Evolutionary conservation across 1,284 basidiomycete genomes (phyloP).

Genomic region (Cryptococcus hybrid): DNA sequence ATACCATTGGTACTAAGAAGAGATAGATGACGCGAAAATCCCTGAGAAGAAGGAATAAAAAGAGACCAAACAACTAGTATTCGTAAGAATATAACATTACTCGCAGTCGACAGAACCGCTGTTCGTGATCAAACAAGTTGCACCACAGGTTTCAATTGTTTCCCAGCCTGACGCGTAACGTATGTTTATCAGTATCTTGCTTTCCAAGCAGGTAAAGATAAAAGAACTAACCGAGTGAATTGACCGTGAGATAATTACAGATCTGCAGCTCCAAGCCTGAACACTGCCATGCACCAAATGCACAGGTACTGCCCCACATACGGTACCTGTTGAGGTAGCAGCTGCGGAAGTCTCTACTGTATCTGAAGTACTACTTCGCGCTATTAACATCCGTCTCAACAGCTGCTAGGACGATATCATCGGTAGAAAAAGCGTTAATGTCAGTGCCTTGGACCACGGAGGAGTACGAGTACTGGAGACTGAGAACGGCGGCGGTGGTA

Average conservation of each 20-base stretch:
- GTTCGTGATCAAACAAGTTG: slow-evolving; percentile 8
- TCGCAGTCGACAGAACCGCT: slow-evolving; percentile 18
- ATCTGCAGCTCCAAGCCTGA: slow-evolving; percentile 23
- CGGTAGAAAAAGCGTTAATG: too few relatives aligned
- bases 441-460: too few relatives aligned
- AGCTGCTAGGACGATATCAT: too few relatives aligned
- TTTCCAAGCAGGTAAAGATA: neutral
- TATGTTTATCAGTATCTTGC: neutral
- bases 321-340: too few relatives aligned
- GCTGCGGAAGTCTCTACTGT: too few relatives aligned
- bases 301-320: slow-evolving; percentile 8
- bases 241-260: slow-evolving; percentile 21
- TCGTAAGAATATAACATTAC: neutral
- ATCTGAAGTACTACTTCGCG: too few relatives aligned
- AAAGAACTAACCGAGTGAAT: slow-evolving; percentile 9
- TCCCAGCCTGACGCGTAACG: slow-evolving; percentile 11
- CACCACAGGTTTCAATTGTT: slow-evolving; percentile 10
- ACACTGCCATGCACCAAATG: slow-evolving; percentile 34
- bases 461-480: neutral
- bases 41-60: too few relatives aligned
- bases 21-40: too few relatives aligned
- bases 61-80: too few relatives aligned
- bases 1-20: too few relatives aligned
- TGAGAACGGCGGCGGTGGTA: neutral
- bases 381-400: too few relatives aligned